phyloP scores from a whole-genome alignment of 805 yeast genomes.

The Wickerhamomyces canadensis region DNA sequence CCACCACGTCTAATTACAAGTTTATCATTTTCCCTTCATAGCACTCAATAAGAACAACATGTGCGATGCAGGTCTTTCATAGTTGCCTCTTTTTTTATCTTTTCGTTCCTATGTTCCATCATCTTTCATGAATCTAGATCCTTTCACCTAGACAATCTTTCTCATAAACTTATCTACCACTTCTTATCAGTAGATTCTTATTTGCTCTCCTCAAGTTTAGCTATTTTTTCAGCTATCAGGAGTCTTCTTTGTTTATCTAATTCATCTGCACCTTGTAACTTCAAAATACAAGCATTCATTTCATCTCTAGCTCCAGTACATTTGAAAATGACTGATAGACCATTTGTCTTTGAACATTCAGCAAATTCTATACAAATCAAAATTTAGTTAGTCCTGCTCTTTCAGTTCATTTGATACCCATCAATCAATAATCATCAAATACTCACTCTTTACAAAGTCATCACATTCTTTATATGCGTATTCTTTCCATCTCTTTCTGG shows the following conservation, averaged over 20 bases:
- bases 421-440: constrained; percentile 19
- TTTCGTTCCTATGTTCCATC: too few species aligned
- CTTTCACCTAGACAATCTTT: too few species aligned
- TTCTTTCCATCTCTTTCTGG: constrained; percentile 64
- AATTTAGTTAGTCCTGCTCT: background rate
- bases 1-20: too few species aligned
- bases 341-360: constrained; percentile 57
- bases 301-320: constrained; percentile 55
- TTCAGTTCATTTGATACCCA: too few species aligned
- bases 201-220: constrained; percentile 17
- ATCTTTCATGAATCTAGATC: too few species aligned
- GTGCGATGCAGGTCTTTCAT: too few species aligned
- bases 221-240: constrained; percentile 52
- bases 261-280: constrained; percentile 55
- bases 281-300: constrained; percentile 58
- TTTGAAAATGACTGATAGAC: constrained; percentile 59
- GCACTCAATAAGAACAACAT: too few species aligned
- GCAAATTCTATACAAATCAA: constrained; percentile 40
- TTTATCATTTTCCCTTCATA: too few species aligned
- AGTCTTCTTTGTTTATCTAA: constrained; percentile 67
- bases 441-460: constrained; percentile 58
- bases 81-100: too few species aligned
- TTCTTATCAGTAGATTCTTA: background rate
- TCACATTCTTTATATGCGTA: constrained; percentile 64
- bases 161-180: too few species aligned